Conservation (phyloP, 2,329 filamentous ascomycete species). For the Colletotrichum eremochloae region DNA sequence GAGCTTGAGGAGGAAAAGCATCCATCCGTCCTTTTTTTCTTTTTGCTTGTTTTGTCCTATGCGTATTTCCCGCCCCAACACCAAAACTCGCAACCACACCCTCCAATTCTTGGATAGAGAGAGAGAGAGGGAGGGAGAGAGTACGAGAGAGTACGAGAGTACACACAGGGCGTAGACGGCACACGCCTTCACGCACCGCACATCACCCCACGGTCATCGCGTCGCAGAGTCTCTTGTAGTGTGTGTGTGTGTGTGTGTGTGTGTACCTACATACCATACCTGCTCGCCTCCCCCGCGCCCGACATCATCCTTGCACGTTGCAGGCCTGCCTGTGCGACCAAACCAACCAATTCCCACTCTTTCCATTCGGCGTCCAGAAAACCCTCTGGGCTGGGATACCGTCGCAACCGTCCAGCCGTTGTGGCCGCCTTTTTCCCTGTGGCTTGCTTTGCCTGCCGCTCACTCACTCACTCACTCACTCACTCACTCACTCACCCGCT, state of each 20-base stretch:
- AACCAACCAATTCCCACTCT: slow-evolving; percentile 35
- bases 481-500: background rate
- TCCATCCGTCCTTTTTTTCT: slow-evolving; percentile 1
- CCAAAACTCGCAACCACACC: background rate
- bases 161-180: slow-evolving; percentile 17
- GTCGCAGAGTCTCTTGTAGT: slow-evolving; percentile 29
- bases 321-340: slow-evolving; percentile 17
- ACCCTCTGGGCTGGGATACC: slow-evolving; percentile 33
- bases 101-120: slow-evolving; percentile 6
- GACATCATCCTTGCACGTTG: slow-evolving; percentile 36
- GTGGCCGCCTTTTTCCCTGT: background rate
- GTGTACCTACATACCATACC: too few species aligned
- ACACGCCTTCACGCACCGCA: slow-evolving; percentile 28
- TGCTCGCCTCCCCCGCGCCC: background rate
- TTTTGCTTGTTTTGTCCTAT: background rate
- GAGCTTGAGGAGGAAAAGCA: background rate
- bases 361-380: slow-evolving; percentile 26
- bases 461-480: background rate
- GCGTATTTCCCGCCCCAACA: background rate
- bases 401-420: slow-evolving; percentile 29
- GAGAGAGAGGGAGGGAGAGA: background rate
- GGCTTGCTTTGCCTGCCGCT: slow-evolving; percentile 19
- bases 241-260: too few species aligned
- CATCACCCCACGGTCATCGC: slow-evolving; percentile 25
- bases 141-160: background rate